Percentiles rank a stretch among this genome's conserved stretches.
Conservation (phyloP, 1,284 basidiomycete species). For the Abortiporus biennis region DNA sequence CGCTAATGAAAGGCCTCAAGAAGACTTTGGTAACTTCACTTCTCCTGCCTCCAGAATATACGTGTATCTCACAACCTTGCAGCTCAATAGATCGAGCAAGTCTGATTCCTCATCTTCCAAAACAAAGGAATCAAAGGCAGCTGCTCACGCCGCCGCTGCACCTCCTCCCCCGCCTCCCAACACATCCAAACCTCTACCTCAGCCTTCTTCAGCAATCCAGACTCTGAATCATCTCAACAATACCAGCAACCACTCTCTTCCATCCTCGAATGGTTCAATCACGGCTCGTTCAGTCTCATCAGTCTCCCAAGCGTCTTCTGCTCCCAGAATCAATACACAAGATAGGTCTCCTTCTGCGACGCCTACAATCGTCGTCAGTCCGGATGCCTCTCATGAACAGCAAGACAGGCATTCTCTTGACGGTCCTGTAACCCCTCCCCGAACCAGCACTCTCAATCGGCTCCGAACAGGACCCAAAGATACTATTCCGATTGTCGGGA, state of each 20-base stretch:
- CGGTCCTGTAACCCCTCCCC: constrained; percentile 52
- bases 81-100: constrained; percentile 65
- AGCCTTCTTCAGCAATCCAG: constrained; percentile 30
- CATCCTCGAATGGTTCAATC: constrained; percentile 33
- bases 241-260: constrained; percentile 37
- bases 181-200: constrained; percentile 54
- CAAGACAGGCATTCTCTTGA: constrained; percentile 48
- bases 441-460: constrained; percentile 57
- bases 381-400: constrained; percentile 47
- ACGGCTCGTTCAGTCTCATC: constrained; percentile 37
- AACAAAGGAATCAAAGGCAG: constrained; percentile 53
- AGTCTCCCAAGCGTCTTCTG: constrained; percentile 27
- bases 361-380: constrained; percentile 86
- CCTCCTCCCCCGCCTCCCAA: constrained; percentile 63
- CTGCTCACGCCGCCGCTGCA: constrained; percentile 38
- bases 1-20: constrained; percentile 82
- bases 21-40: constrained; percentile 67
- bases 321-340: constrained; percentile 36
- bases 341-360: constrained; percentile 56
- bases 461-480: constrained; percentile 80
- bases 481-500: constrained; percentile 91
- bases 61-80: constrained; percentile 18
- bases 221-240: constrained; percentile 36
- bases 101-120: constrained; percentile 65
- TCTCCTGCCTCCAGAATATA: constrained; percentile 14